Base-by-base conservation (phyloP, 768 basidiomycete genomes). In the Chalciporus sphaerocephalus region DNA sequence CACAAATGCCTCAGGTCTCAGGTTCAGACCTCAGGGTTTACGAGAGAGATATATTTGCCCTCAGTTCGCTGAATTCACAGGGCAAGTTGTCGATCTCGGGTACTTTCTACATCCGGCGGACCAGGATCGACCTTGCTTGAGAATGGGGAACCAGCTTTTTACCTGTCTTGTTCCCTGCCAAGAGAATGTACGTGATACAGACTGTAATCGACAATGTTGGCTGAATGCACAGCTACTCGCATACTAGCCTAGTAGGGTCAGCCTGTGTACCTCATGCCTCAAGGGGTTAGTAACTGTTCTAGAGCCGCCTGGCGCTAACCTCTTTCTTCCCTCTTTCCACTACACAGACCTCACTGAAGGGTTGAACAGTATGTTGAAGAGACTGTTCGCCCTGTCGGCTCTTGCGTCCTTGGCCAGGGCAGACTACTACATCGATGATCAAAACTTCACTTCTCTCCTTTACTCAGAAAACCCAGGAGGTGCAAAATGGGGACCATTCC, bases 341-440 rank as follows among this genome's bases (percentile, higher is more conserved):
- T 17, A 25, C 21, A 11, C 17, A n/a, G 4, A 20, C 17, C 10
- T 22, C 12, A 17, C 43, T 34, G 23, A 8, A n/a, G 21, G 25
- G 18, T 37, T 25, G 12, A 33, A 28, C 18, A 21, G 11, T 11
- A 52, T 53, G 54, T 10, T 35, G 17, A 41, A 22, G 20, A 38
- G 18, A 21, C 18, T 53, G 32, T 12, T 53, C 15, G 28, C 21
- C 21, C 21, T 35, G 6, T 35, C 32, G 5, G 47, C 32, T 30
- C 22, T 53, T 13, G 22, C 18, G 22, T 44, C 44, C 16, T 36
- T 44, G 12, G 40, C 35, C 17, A 47, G 22, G 21, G 54, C 47
- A 34, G 47, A 53, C 24, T 54, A 54, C 24, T 44, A 35, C 16
- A 51, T 56, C 17, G 55, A 56, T 24, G 55, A 56, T n/a, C 50